Conservation (phyloP, 2,329 filamentous ascomycete genomes). For the Plectosphaerella cucumerina region DNA sequence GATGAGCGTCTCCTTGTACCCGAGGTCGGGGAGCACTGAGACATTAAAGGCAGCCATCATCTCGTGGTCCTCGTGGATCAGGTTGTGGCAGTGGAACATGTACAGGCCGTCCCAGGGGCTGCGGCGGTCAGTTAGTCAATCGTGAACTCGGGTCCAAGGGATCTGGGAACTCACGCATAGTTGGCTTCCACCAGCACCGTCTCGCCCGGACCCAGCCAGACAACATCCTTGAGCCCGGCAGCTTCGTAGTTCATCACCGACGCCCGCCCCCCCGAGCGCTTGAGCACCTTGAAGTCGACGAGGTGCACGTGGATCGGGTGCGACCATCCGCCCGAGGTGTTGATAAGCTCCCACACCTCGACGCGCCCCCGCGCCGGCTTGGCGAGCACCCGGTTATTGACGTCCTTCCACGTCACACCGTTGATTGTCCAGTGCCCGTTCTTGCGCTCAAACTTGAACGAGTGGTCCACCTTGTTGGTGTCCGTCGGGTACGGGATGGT, state of each 20-base stretch:
- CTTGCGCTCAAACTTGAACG: constrained; percentile 40
- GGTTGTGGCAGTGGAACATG: constrained; percentile 45
- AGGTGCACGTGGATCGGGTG: constrained; percentile 57
- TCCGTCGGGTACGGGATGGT: constrained; percentile 32
- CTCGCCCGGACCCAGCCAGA: constrained; percentile 49
- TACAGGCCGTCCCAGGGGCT: constrained; percentile 47
- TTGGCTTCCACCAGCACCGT: constrained; percentile 44
- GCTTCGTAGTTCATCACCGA: constrained; percentile 47
- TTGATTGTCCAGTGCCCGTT: constrained; percentile 46
- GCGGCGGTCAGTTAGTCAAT: constrained; percentile 6
- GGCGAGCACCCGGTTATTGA: constrained; percentile 42
- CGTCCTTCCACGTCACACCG: constrained; percentile 30
- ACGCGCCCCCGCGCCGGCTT: constrained; percentile 40
- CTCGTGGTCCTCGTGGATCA: constrained; percentile 40
- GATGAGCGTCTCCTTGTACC: constrained; percentile 21
- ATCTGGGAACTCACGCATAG: constrained; percentile 28
- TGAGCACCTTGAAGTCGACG: constrained; percentile 52
- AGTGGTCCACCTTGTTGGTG: constrained; percentile 29
- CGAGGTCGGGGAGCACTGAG: constrained; percentile 28
- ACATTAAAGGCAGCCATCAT: constrained; percentile 46
- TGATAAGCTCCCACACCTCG: constrained; percentile 46
- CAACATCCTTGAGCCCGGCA: constrained; percentile 53
- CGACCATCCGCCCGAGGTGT: constrained; percentile 43
- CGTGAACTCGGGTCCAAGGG: constrained; percentile 1
- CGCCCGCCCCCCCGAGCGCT: constrained; percentile 33